Evolutionary conservation across 1,139 yeast genomes (phyloP), one percentile per base, ranked within the genome.

Genomic region (Candida tetrigidarum): DNA sequence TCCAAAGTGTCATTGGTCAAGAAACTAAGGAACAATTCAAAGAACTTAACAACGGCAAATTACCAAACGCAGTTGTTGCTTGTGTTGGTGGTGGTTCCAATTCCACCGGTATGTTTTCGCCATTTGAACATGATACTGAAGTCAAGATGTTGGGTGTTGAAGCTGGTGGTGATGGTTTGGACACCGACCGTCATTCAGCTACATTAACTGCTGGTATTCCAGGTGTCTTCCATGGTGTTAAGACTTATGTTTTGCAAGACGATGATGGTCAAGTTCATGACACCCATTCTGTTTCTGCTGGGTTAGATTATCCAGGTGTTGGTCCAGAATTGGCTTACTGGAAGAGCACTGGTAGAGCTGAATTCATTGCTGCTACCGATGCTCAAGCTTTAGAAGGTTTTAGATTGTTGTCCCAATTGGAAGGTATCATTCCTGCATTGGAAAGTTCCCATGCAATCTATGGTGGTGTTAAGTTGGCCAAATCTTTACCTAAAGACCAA

Each of bases 81-180:
- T 93, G 99, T 77, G 99, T 93, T 44, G 99, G 99, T 59, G 99
- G 99, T 62, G 99, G 99, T 43, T 90, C 97, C 27, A 93, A 93
- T 74, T 86, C 97, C 42, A 83, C 96, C 34, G 99, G 99, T 64
- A 83, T 93, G 81, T 93, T 93, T 66, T 84, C 92, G 16, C 97
- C 98, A 42, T 93, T 93, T 62, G 96, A 90, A 63, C 75, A 90
- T 16, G 97, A 91, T 62, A 56, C 64, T 10, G 73, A 80, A 10
- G 99, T 93, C 43, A 81, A 81, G 61, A 74, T 95, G 64, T 71
- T 91, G 41, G 99, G 99, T 63, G 92, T 92, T 49, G 99, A 95
- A 73, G 99, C 99, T 42, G 99, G 96, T 64, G 99, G 99, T 68
- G 96, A 90, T 57, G 99, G 99, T 62, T 57, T 93, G 41, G 90